Evolutionary conservation across 129 eudicot genomes (phyloP), one percentile per base, ranked within the genome.

Genomic region (Deinandra increscens): DNA sequence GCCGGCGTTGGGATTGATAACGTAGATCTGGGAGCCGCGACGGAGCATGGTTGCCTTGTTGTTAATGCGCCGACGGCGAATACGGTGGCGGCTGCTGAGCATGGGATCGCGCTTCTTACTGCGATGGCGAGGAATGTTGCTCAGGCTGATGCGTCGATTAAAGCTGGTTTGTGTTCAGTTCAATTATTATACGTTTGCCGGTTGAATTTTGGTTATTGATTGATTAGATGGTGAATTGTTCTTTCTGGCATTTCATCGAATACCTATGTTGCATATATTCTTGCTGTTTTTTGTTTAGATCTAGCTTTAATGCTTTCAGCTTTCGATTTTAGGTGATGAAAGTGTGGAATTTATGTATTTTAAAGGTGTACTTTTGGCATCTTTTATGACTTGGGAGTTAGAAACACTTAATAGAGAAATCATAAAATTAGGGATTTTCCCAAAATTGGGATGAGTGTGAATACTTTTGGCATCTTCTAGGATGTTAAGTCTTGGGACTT

Each of bases 131-230:
- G 56, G 23, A 49, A 49, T 17, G 56, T 49, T 18, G 56, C 56
- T 49, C 56, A 49, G 22, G 56, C 56, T 17, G 56, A 49, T 49
- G 56, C 56, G 56, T 49, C 56, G 23, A 49, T 49, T 49, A 49
- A 49, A 49, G 56, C 56, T 49, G 56, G 56, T 49, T 15, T 49
- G 56, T 49, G 12, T 9, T 39, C 44, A 39, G 9, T 39, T 39
- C 12, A 12, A 7, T 9, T 7, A 2, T 7, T 39, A 39, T 48
- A 14, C 4, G n/a, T 20, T 22, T 54, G 13, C 6, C 1, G 1
- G 20, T 54, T 20, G 60, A 9, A 6, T 0, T 22, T 20, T 54
- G 34, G 2, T 20, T 20, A 8, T 54, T 54, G 13, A 2, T 20
- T 23, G 1, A 11, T 55, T 55, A 3, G 61, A 0, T 9, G 14